Evolutionary conservation across 495 filamentous ascomycete genomes (phyloP).

Genomic region (Astrothelium macrocarpum): DNA sequence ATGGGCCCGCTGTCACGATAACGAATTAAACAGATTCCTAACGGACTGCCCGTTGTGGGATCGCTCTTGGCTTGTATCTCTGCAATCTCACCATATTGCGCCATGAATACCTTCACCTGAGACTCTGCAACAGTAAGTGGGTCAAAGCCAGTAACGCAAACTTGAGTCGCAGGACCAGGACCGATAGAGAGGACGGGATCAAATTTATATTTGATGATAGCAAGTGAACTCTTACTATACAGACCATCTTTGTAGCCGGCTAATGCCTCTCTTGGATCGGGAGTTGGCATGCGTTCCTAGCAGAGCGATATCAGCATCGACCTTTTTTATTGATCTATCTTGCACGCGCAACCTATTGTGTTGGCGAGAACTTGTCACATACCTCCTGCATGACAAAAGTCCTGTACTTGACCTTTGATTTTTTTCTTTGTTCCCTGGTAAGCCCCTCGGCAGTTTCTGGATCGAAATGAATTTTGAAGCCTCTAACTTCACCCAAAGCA

Average conservation of each 20-base stretch:
- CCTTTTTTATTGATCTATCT: neutral
- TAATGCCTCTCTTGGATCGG: slow-evolving; percentile 67
- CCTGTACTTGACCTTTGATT: slow-evolving; percentile 57
- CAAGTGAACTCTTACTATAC: neutral
- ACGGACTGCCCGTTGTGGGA: slow-evolving; percentile 81
- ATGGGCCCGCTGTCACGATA: slow-evolving; percentile 57
- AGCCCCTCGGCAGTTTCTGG: slow-evolving; percentile 57
- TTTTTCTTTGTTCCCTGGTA: slow-evolving; percentile 53
- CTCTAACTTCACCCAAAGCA: slow-evolving; percentile 51
- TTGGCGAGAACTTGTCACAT: slow-evolving; percentile 17
- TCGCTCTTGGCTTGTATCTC: slow-evolving; percentile 85
- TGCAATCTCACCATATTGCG: slow-evolving; percentile 78
- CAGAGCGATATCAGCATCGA: neutral
- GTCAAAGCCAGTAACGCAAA: slow-evolving; percentile 90
- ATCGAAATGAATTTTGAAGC: slow-evolving; percentile 63
- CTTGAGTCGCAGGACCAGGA: slow-evolving; percentile 76
- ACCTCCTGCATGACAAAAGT: slow-evolving; percentile 49
- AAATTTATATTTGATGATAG: slow-evolving; percentile 47
- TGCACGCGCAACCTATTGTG: neutral
- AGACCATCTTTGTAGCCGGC: slow-evolving; percentile 36
- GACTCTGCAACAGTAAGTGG: slow-evolving; percentile 64
- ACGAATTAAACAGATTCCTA: slow-evolving; percentile 83
- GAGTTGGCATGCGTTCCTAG: slow-evolving; percentile 33
- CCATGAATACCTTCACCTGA: slow-evolving; percentile 71
- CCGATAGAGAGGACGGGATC: slow-evolving; percentile 74